phyloP scores from a whole-genome alignment of 495 filamentous ascomycete genomes.

The Xylaria palmicola region DNA sequence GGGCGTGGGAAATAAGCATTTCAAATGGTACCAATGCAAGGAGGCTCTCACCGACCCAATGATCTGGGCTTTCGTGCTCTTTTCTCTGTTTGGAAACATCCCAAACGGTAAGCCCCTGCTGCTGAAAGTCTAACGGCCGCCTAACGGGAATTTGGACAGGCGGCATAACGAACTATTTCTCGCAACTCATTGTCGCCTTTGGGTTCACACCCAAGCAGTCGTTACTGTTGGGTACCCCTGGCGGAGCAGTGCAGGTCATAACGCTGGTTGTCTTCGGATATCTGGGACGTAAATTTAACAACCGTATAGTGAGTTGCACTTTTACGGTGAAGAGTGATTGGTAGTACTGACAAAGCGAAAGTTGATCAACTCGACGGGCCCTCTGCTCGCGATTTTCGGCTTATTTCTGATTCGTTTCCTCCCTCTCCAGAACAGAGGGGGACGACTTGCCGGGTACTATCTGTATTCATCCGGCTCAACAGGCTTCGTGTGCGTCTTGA shows the following conservation, averaged over 20 bases:
- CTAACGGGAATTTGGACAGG: constrained; percentile 28
- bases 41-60: constrained; percentile 51
- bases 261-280: constrained; percentile 58
- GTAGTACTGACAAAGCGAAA: not conserved
- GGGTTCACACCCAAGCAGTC: constrained; percentile 59
- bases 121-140: not conserved
- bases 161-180: constrained; percentile 72
- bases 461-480: constrained; percentile 60
- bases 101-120: constrained; percentile 48
- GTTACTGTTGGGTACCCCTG: constrained; percentile 65
- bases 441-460: constrained; percentile 64
- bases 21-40: constrained; percentile 61
- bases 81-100: constrained; percentile 60
- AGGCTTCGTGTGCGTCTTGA: constrained; percentile 56
- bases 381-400: constrained; percentile 46
- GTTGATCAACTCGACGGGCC: not conserved
- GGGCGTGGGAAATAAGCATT: constrained; percentile 68
- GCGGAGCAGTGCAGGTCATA: constrained; percentile 65
- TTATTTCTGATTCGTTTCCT: constrained; percentile 67
- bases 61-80: constrained; percentile 61
- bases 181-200: constrained; percentile 61
- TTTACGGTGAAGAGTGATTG: not conserved
- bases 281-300: constrained; percentile 56
- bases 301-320: constrained; percentile 45
- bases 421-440: constrained; percentile 56